These are phyloP conservation scores for Mimosa bimucronata DNA, from an alignment of 306 rosid genomes.

Conservation along the genomic window DNA sequence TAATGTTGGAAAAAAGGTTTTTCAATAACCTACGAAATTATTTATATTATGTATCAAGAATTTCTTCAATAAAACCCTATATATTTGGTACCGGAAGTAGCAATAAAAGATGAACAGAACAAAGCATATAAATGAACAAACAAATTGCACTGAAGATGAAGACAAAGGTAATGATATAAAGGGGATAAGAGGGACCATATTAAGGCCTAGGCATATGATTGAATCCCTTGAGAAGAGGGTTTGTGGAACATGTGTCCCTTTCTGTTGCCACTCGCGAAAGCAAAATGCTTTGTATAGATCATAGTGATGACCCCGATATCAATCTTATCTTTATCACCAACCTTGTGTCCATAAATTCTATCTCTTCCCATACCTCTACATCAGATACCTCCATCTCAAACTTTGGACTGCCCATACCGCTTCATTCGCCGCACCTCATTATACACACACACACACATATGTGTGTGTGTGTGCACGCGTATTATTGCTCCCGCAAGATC, in stretches of 20 bases:
- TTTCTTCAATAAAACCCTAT: too few relatives aligned
- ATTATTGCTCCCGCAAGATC: too few relatives aligned
- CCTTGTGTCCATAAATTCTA: not conserved
- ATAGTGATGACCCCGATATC: not conserved
- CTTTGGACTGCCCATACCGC: not conserved
- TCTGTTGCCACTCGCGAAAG: slow-evolving; percentile 16
- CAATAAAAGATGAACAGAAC: not conserved
- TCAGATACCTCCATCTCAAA: not conserved
- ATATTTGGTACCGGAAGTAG: too few relatives aligned
- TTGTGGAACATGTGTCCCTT: slow-evolving; percentile 15
- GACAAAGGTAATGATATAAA: not conserved
- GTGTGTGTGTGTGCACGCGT: too few relatives aligned
- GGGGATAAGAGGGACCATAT: not conserved
- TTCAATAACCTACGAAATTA: too few relatives aligned
- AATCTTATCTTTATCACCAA: slow-evolving; percentile 18
- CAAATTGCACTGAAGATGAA: not conserved
- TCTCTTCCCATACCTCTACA: not conserved
- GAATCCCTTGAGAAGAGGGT: not conserved
- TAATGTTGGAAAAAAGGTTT: too few relatives aligned
- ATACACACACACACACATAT: too few relatives aligned
- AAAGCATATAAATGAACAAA: not conserved
- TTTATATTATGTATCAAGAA: too few relatives aligned
- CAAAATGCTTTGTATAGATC: not conserved
- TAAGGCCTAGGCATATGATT: not conserved
- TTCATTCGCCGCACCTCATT: too few relatives aligned